Conservation (phyloP, 2,329 filamentous ascomycete genomes). For the Penicillium brevicompactum region DNA sequence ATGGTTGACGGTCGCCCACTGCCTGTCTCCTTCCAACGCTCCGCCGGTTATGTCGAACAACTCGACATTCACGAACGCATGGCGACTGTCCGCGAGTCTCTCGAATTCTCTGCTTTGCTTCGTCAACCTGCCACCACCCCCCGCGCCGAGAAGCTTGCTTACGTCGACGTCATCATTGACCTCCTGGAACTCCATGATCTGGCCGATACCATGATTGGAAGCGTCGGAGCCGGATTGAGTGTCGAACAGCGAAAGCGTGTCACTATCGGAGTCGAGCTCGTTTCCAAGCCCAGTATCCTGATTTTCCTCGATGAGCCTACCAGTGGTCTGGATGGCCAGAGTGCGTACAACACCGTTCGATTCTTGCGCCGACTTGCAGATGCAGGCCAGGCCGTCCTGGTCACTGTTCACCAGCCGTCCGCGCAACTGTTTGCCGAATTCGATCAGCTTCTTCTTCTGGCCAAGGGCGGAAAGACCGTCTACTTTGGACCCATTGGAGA, state of each 20-base stretch:
- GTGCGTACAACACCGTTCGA: slow-evolving; percentile 65
- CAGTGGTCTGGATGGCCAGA: slow-evolving; percentile 67
- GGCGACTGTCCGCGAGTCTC: slow-evolving; percentile 65
- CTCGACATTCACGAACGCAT: slow-evolving; percentile 69
- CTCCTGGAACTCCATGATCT: slow-evolving; percentile 65
- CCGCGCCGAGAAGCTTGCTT: slow-evolving; percentile 62
- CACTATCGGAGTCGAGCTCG: slow-evolving; percentile 72
- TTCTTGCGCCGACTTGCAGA: slow-evolving; percentile 67
- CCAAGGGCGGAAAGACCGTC: slow-evolving; percentile 68
- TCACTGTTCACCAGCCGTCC: slow-evolving; percentile 71
- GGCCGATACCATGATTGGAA: slow-evolving; percentile 63
- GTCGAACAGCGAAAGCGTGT: slow-evolving; percentile 70
- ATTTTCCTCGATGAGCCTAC: slow-evolving; percentile 74
- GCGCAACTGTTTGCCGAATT: slow-evolving; percentile 69
- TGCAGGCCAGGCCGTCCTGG: slow-evolving; percentile 68
- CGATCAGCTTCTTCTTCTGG: slow-evolving; percentile 68
- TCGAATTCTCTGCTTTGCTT: slow-evolving; percentile 67
- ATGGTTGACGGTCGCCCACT: slow-evolving; percentile 65
- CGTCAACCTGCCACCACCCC: slow-evolving; percentile 58
- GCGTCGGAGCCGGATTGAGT: slow-evolving; percentile 48
- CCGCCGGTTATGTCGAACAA: slow-evolving; percentile 70
- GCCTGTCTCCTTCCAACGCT: slow-evolving; percentile 64
- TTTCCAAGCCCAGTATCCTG: slow-evolving; percentile 66
- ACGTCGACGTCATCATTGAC: slow-evolving; percentile 66
- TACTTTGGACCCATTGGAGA: slow-evolving; percentile 71